Evolutionary conservation across 2,329 filamentous ascomycete species (phyloP).

Genomic region (Orbilia quercus): DNA sequence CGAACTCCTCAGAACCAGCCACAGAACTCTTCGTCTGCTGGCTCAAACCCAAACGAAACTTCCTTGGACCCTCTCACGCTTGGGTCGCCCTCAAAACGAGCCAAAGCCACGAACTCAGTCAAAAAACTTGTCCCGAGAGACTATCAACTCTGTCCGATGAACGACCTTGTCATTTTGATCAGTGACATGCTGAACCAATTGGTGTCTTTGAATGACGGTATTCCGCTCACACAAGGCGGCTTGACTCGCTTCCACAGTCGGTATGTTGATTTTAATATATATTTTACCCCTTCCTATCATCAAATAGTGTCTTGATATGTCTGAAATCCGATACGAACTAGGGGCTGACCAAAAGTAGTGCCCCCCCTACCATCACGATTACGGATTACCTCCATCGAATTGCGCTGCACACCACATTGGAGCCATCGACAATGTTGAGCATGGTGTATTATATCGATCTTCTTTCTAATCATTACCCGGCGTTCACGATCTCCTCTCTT

Average conservation of each 20-base stretch:
- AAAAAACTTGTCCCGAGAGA: constrained; percentile 74
- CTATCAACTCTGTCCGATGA: constrained; percentile 84
- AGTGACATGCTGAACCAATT: constrained; percentile 95
- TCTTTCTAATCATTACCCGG: constrained; percentile 87
- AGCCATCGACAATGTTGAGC: constrained; percentile 90
- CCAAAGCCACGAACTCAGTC: constrained; percentile 66
- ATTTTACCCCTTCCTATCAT: constrained; percentile 23
- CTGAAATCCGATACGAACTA: constrained; percentile 53
- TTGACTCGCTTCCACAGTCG: constrained; percentile 95
- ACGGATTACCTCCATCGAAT: constrained; percentile 91
- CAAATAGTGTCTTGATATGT: constrained; percentile 35
- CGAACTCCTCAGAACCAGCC: constrained; percentile 39
- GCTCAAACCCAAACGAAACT: constrained; percentile 45
- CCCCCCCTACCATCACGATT: constrained; percentile 91
- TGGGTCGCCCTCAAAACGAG: constrained; percentile 67
- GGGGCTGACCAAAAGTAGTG: constrained; percentile 63
- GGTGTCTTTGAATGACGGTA: constrained; percentile 88
- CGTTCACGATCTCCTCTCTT: constrained; percentile 94
- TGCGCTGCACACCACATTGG: constrained; percentile 91
- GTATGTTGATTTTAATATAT: constrained; percentile 65
- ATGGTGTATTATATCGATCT: constrained; percentile 99
- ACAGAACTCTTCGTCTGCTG: constrained; percentile 9
- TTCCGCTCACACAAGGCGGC: constrained; percentile 84
- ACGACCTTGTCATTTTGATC: constrained; percentile 89
- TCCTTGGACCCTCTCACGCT: constrained; percentile 42